phyloP scores from a whole-genome alignment of 495 filamentous ascomycete genomes.

The Aspergillus bertholletiae region DNA sequence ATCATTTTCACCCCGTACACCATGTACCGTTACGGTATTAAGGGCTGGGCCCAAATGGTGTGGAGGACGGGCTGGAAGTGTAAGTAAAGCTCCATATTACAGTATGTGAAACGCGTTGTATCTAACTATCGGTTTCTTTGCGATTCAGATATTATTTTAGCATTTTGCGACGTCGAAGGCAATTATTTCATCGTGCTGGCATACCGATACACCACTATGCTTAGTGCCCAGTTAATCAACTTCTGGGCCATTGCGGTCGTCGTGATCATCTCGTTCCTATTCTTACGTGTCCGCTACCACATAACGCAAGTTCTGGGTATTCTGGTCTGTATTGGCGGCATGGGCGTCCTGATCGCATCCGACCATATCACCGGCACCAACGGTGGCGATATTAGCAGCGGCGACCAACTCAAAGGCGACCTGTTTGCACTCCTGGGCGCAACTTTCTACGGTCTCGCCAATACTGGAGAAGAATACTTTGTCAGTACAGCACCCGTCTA shows the following conservation, averaged over 20 bases:
- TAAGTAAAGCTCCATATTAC: constrained; percentile 17
- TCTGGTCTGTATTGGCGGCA: constrained; percentile 84
- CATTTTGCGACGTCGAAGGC: constrained; percentile 90
- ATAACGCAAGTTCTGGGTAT: constrained; percentile 80
- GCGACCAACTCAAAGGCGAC: constrained; percentile 82
- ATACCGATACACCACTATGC: constrained; percentile 86
- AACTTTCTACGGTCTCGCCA: constrained; percentile 86
- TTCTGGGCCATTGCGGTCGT: constrained; percentile 98
- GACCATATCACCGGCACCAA: constrained; percentile 74
- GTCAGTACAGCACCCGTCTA: constrained; percentile 83
- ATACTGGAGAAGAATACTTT: constrained; percentile 90
- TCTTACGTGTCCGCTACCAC: constrained; percentile 87
- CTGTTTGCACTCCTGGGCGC: constrained; percentile 87
- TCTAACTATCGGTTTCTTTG: background rate
- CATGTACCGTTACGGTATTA: constrained; percentile 75
- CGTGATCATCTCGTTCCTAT: constrained; percentile 74
- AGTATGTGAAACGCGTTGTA: background rate
- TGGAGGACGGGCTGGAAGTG: constrained; percentile 82
- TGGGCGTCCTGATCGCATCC: constrained; percentile 81
- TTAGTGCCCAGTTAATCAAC: constrained; percentile 92
- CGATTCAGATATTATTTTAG: constrained; percentile 68
- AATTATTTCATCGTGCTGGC: constrained; percentile 97
- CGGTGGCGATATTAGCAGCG: constrained; percentile 54
- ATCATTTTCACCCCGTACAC: constrained; percentile 79
- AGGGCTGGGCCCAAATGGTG: constrained; percentile 61